Evolutionary conservation across 1,139 yeast species (phyloP).

Genomic region (Pichia sp.): DNA sequence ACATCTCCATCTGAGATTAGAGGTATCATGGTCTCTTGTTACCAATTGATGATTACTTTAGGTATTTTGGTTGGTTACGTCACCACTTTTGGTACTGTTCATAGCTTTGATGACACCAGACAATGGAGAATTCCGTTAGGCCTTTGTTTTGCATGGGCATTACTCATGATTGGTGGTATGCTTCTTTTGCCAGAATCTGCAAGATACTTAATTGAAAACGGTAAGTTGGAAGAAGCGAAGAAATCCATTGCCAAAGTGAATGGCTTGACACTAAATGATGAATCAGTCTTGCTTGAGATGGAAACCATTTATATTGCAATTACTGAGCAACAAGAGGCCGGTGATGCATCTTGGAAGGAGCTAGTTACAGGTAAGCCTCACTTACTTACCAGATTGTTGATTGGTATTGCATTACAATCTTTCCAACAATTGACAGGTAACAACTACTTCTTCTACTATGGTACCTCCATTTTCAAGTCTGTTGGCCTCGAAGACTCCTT

Average conservation of each 20-base stretch:
- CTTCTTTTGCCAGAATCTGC: constrained; percentile 72
- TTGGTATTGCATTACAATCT: constrained; percentile 61
- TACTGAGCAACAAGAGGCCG: constrained; percentile 53
- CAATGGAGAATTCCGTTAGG: constrained; percentile 65
- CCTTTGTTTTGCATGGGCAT: constrained; percentile 42
- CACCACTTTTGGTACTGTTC: constrained; percentile 51
- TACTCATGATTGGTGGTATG: constrained; percentile 45
- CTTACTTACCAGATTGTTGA: constrained; percentile 52
- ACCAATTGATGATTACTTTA: constrained; percentile 58
- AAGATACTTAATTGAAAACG: constrained; percentile 53
- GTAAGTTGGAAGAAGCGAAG: constrained; percentile 50
- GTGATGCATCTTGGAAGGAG: constrained; percentile 60
- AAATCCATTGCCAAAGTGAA: constrained; percentile 57
- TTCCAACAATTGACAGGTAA: constrained; percentile 76
- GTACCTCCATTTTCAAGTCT: constrained; percentile 68
- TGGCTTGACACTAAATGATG: constrained; percentile 50
- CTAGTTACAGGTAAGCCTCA: constrained; percentile 59
- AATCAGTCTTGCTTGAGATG: constrained; percentile 49
- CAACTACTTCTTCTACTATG: constrained; percentile 76
- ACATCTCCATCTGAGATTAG: constrained; percentile 60
- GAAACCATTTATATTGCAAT: constrained; percentile 56
- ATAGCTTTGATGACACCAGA: constrained; percentile 34
- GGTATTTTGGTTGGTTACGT: constrained; percentile 60
- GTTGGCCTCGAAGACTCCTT: constrained; percentile 69
- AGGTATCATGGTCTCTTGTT: constrained; percentile 61